These are phyloP conservation scores for Heliamphora pulchella DNA, from an alignment of 179 eudicot species.

Conservation along the genomic window DNA sequence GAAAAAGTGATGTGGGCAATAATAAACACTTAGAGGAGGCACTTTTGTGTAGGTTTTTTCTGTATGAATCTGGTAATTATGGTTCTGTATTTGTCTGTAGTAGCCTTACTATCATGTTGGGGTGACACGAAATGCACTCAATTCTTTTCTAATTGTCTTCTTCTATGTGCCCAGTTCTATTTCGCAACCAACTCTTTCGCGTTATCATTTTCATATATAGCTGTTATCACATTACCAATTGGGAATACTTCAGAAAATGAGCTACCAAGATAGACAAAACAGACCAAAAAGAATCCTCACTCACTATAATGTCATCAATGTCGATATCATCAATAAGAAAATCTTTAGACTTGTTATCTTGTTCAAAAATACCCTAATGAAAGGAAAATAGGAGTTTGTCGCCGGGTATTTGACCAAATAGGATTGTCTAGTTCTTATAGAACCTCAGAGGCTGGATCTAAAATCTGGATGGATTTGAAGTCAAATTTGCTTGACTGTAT, in stretches of 20 bases:
- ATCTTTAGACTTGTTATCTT: no score
- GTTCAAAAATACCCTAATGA: no score
- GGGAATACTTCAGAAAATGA: neutral
- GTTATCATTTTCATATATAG: neutral
- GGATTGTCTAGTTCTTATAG: no score
- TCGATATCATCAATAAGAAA: no score
- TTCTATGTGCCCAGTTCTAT: neutral
- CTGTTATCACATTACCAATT: neutral
- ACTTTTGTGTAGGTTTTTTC: neutral
- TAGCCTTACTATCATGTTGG: no score
- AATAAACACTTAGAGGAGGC: neutral
- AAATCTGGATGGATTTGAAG: neutral
- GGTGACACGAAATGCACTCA: neutral
- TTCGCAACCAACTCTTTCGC: neutral
- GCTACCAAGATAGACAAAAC: neutral
- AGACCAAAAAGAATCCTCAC: neutral
- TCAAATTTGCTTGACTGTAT: neutral
- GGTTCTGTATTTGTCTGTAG: no score
- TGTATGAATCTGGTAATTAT: no score
- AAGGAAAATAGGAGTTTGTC: no score
- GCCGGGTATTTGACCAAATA: no score
- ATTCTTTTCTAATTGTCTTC: neutral
- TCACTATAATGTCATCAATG: neutral
- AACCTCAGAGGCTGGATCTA: neutral
- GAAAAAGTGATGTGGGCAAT: neutral